Evolutionary conservation across 257 asterid genomes (phyloP).

Genomic region (Petunia secreta): DNA sequence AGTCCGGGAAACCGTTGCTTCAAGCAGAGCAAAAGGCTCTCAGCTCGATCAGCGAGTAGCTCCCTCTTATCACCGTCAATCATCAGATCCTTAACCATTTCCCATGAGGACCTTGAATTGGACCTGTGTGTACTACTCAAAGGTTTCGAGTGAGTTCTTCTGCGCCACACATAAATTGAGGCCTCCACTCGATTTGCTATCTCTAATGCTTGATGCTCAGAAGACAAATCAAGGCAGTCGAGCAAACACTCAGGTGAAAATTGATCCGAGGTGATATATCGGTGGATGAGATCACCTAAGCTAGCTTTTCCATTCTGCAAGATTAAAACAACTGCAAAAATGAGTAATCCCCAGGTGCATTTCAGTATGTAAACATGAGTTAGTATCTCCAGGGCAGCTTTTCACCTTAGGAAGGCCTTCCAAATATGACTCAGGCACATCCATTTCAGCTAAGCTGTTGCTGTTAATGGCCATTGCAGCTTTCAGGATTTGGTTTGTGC

Average conservation of each 20-base stretch:
- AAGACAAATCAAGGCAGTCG: conserved; percentile 75
- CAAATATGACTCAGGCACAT: conserved; percentile 63
- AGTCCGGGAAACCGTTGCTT: conserved; percentile 77
- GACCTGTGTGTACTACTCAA: conserved; percentile 44
- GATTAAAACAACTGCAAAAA: background rate
- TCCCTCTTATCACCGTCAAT: conserved; percentile 64
- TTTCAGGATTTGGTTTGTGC: conserved; percentile 80
- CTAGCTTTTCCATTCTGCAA: conserved; percentile 70
- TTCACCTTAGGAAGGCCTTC: conserved; percentile 81
- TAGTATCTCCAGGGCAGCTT: background rate
- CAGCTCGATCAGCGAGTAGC: conserved; percentile 65
- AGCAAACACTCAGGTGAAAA: conserved; percentile 77
- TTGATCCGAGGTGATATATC: conserved; percentile 62
- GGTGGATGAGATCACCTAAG: conserved; percentile 69
- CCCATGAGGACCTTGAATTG: conserved; percentile 79
- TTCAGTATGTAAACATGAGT: background rate
- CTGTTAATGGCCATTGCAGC: conserved; percentile 87
- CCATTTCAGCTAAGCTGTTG: conserved; percentile 72
- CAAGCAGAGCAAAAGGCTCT: conserved; percentile 68
- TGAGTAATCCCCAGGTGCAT: background rate
- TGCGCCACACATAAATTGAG: conserved; percentile 60
- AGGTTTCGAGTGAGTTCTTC: conserved; percentile 49
- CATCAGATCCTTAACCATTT: conserved; percentile 71
- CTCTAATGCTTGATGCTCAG: conserved; percentile 75
- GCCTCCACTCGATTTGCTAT: conserved; percentile 80